Base-by-base conservation (phyloP, 2,329 filamentous ascomycete genomes). In the Didymella pinodella region DNA sequence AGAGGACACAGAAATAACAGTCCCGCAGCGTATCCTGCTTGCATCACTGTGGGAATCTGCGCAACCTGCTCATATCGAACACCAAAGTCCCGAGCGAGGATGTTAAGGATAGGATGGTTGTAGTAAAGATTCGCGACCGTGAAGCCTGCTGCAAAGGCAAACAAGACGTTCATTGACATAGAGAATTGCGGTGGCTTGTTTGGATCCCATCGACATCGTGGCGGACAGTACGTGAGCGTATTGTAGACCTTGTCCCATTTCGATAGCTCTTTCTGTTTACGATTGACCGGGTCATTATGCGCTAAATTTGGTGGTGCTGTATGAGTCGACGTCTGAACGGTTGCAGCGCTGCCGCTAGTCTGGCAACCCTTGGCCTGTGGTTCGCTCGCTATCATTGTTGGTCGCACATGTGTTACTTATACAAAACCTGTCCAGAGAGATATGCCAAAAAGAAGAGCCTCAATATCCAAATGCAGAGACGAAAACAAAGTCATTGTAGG, bases 121-220 rank as follows among this genome's bases (percentile, higher is more conserved):
- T 94, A 93, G 78, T 94, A 94, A 3, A 94, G 80, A 66, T 93
- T 93, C 18, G 90, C 90, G 7, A 93, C 91, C 0, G 89, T 91
- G 65, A 92, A 91, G 87, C 4, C 87, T 84, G 79, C 83, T 0
- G 84, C 89, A 68, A 90, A 83, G 1, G 84, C 88, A 62, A 92
- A 92, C 1, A 93, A 77, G 2, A 92, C 73, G 68, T 93, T 93
- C 71, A 91, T 79, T 2, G 81, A 79, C 66, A 91, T 78, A 1
- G 85, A 89, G 75, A 94, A 92, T 31, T 83, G 80, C 0, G 89
- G 89, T 7, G 90, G 90, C 54, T 85, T 82, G 0, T 85, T 74
- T 0, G 87, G 83, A 65, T 92, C 83, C 79, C 88, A 93, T 45
- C 90, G 86, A 72, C 89, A 90, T 65, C 84, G 82, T 51, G 81